Evolutionary conservation across 2,329 filamentous ascomycete genomes (phyloP), one percentile per base, ranked within the genome.

Genomic region (Diaporthe caulivora): DNA sequence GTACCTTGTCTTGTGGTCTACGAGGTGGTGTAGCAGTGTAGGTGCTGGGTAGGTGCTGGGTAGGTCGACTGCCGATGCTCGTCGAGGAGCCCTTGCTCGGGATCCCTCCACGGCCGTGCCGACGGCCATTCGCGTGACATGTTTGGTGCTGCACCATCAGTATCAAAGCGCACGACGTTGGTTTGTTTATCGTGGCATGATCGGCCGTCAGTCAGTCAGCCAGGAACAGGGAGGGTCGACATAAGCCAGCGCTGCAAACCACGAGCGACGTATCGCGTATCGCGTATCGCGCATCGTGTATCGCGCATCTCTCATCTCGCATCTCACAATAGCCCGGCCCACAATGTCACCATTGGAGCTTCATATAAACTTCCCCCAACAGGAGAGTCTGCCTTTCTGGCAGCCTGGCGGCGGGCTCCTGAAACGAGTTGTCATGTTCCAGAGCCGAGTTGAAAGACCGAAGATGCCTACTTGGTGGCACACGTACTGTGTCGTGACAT

Each of bases 151-250:
- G 60, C 60, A 65, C 44, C 62, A 34, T 65, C 44, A 13, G 44
- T n/a, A 65, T 51, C 62, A 65, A 51, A 65, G 62, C 62, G 62
- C 62, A 65, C 21, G 29, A 65, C 44, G 44, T 65, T 26, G 62
- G 62, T 65, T 65, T 51, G 62, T 65, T 65, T 65, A 65, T 65
- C 29, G 62, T 65, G 44, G 29, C 62, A 65, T 51, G 62, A 65
- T 65, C 62, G 62, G 40, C 62, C 44, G 60, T 51, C 44, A 65
- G 42, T 26, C 57, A 42, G 60, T 40, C 37, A 40, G 37, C 11
- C 37, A 10, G 37, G 37, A 31, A 37, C 62, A 26, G 34, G 44
- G 44, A 37, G 7, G n/a, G 17, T n/a, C n/a, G 29, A 57, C 18
- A 57, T 31, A 37, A 57, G 34, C 40, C 8, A 31, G 24, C 17